Conservation (phyloP, 2,329 filamentous ascomycete genomes). For the Botrytis aclada region DNA sequence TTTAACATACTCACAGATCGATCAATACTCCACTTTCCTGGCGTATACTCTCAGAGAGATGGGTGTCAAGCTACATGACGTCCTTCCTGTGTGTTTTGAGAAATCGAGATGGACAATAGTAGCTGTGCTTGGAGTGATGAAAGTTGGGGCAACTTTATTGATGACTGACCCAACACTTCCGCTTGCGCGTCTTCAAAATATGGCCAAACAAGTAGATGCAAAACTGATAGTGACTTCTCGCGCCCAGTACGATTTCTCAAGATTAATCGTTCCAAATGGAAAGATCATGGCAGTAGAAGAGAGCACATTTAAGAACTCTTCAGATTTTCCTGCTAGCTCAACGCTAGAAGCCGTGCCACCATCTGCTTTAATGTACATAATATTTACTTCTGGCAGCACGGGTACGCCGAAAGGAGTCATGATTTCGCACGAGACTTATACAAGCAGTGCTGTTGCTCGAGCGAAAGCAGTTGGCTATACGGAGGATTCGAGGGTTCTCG, state of each 20-base stretch:
- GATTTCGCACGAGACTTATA: conserved; percentile 28
- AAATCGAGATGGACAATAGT: conserved; percentile 36
- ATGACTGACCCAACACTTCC: conserved; percentile 37
- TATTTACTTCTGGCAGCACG: conserved; percentile 38
- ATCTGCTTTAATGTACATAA: conserved; percentile 24
- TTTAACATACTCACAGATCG: conserved; percentile 30
- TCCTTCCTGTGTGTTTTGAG: conserved; percentile 36
- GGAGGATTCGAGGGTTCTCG: conserved; percentile 25
- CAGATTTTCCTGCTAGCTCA: background rate
- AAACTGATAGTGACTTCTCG: conserved; percentile 22
- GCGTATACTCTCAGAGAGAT: conserved; percentile 27
- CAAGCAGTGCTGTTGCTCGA: conserved; percentile 19
- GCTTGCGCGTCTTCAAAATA: conserved; percentile 27
- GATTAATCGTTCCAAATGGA: conserved; percentile 4
- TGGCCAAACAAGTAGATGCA: conserved; percentile 20
- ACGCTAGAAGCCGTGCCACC: conserved; percentile 8
- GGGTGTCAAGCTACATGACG: conserved; percentile 22
- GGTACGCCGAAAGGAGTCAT: conserved; percentile 32
- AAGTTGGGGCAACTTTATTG: conserved; percentile 35
- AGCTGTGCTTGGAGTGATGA: conserved; percentile 35
- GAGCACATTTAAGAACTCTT: background rate
- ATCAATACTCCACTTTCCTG: conserved; percentile 26
- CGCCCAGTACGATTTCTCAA: conserved; percentile 7
- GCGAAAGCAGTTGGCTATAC: conserved; percentile 18
- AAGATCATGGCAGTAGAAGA: conserved; percentile 9